Evolutionary conservation across 257 asterid genomes (phyloP).

Genomic region (Ocimum tenuiflorum): DNA sequence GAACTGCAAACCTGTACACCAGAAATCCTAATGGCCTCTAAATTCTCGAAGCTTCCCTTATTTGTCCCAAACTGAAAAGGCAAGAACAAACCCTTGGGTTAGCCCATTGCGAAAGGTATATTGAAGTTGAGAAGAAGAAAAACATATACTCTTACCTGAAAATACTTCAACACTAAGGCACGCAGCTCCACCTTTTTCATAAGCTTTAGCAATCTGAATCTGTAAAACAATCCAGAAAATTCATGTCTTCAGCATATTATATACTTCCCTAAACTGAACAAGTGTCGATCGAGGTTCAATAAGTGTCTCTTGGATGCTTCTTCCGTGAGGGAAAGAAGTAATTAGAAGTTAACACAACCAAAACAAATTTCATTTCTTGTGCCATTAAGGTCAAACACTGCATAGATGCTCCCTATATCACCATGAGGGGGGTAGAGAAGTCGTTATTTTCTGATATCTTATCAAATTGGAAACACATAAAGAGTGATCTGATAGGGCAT

Average conservation of each 20-base stretch:
- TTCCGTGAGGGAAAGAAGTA: not conserved
- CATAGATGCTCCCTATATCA: not conserved
- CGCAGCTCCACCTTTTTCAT: slow-evolving; percentile 93
- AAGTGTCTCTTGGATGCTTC: not conserved
- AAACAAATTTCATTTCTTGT: not conserved
- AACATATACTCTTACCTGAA: slow-evolving; percentile 43
- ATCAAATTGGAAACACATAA: not conserved
- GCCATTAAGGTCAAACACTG: not conserved
- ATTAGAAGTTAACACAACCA: slow-evolving; percentile 1
- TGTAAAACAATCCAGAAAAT: slow-evolving; percentile 24
- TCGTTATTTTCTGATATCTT: not conserved
- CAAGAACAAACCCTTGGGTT: not conserved
- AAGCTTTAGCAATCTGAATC: slow-evolving; percentile 88
- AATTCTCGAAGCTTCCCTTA: slow-evolving; percentile 81
- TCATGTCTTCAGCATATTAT: not conserved
- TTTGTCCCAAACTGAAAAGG: slow-evolving; percentile 14
- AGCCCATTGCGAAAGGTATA: not conserved
- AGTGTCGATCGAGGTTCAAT: not conserved
- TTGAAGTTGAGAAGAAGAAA: not conserved
- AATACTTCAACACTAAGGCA: slow-evolving; percentile 87
- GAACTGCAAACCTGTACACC: slow-evolving; percentile 55
- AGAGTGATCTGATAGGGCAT: not conserved
- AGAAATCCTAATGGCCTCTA: slow-evolving; percentile 62
- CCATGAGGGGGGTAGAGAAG: not conserved
- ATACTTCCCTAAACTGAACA: not conserved